Base-by-base conservation (phyloP, 352 stramenopile genomes). In the Globisporangium yorkense region DNA sequence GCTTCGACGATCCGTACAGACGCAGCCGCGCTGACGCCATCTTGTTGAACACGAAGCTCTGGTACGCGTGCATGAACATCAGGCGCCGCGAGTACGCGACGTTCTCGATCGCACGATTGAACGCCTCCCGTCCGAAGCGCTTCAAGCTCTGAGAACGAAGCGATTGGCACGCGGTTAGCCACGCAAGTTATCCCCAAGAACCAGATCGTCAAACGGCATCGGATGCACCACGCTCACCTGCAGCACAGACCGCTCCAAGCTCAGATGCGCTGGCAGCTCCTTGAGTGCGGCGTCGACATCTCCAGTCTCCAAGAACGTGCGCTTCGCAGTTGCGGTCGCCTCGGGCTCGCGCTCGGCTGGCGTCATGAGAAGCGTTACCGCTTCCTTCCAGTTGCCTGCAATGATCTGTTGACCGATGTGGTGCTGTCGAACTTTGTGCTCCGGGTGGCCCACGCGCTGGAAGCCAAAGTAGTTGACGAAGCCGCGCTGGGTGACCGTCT, bases 381-480 rank as follows among this genome's bases (percentile, higher is more conserved):
- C 84, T 10, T 71, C 62, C 54, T 85, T 57, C 71, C 74, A 94
- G 33, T 91, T 74, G 40, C 66, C 62, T 18, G 77, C 78, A 40
- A 89, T 65, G 15, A 91, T 77, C 15, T 80, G 72, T 53, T 88
- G 69, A 15, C 84, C 84, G 45, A 92, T 87, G 49, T 94, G 81
- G 56, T 91, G 72, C 7, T 72, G 65, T 12, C 81, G 74, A 10
- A 91, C 62, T 0, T 48, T n/a, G 12, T 66, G 78, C 0, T 66
- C 63, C 0, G 80, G 78, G 0, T 75, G 53, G 0, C 84, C 81
- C 45, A 94, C 80, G 4, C 81, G 84, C 61, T 94, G 81, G 58
- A 89, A 88, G 10, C 84, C 81, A 67, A 92, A 94, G 68, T 88
- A 94, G 56, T 94, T 91, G n/a, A 75, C 56, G 45, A 90, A 92